Evolutionary conservation across 1,139 yeast species (phyloP).

Genomic region (Sugiyamaella xylanicola): DNA sequence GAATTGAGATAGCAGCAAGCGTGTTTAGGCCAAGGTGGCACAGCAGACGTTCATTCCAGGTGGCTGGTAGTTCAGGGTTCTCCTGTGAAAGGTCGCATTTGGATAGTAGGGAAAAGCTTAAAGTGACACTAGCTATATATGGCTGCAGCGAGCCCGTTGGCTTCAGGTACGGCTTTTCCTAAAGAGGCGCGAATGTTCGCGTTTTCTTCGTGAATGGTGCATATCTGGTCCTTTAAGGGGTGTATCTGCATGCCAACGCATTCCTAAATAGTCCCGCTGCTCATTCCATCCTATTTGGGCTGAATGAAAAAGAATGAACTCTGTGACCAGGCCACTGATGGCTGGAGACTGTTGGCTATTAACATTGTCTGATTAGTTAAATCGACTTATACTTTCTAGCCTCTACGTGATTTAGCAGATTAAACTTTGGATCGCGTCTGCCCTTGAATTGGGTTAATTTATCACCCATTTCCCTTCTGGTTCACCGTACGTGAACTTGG

Average conservation of each 20-base stretch:
- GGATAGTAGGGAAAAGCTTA: background rate
- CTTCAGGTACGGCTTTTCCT: background rate
- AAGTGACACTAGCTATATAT: background rate
- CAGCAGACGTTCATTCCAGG: background rate
- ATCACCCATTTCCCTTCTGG: background rate
- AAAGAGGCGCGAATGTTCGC: conserved; percentile 7
- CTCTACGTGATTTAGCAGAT: too few species aligned
- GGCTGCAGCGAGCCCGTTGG: background rate
- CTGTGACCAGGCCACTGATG: background rate
- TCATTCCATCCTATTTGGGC: conserved; percentile 4
- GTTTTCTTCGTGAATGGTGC: conserved; percentile 1
- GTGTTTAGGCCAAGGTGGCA: background rate
- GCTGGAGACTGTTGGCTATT: background rate
- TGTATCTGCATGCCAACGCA: conserved; percentile 18
- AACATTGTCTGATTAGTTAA: background rate
- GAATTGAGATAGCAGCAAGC: too few species aligned
- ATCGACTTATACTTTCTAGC: background rate
- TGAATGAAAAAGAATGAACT: background rate
- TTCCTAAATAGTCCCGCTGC: conserved; percentile 16
- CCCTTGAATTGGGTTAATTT: background rate
- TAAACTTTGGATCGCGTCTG: background rate
- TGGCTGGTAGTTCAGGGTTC: background rate
- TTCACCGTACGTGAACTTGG: background rate
- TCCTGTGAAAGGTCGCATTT: background rate
- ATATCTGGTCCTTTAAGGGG: conserved; percentile 13